A percentile compares a stretch with the other conserved stretches of the same genome.
Evolutionary conservation across 345 rosid genomes (phyloP).

Genomic region (Kernera saxatilis): DNA sequence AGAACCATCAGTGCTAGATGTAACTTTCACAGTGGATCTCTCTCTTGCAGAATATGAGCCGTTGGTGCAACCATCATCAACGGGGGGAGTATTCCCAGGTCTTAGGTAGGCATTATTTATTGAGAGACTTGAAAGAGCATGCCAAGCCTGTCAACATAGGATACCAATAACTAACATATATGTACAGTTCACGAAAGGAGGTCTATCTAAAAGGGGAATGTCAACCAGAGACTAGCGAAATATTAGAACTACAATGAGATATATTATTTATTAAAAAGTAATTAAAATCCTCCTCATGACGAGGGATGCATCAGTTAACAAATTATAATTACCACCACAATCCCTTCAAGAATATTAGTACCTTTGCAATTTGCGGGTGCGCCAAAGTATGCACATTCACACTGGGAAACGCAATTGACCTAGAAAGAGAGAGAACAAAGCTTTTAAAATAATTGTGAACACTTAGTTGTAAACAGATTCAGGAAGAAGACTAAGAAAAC

Average conservation of each 20-base stretch:
- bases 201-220: background rate
- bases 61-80: constrained; percentile 35
- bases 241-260: background rate
- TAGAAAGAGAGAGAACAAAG: constrained; percentile 21
- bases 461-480: background rate
- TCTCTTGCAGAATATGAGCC: constrained; percentile 31
- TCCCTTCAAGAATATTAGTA: constrained; percentile 26
- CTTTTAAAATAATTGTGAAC: background rate
- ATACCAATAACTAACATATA: background rate
- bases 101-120: constrained; percentile 47
- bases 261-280: background rate
- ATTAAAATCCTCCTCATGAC: background rate
- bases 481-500: background rate
- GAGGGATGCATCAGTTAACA: background rate
- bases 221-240: background rate
- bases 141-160: constrained; percentile 70
- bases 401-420: constrained; percentile 44
- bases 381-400: constrained; percentile 44
- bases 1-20: constrained; percentile 27
- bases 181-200: background rate
- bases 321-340: background rate
- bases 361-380: constrained; percentile 59
- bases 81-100: constrained; percentile 64
- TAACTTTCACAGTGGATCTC: constrained; percentile 33
- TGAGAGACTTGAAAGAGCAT: constrained; percentile 64